Evolutionary conservation across 129 eudicot genomes (phyloP), one percentile per base, ranked within the genome.

Genomic region (Lactuca saligna): DNA sequence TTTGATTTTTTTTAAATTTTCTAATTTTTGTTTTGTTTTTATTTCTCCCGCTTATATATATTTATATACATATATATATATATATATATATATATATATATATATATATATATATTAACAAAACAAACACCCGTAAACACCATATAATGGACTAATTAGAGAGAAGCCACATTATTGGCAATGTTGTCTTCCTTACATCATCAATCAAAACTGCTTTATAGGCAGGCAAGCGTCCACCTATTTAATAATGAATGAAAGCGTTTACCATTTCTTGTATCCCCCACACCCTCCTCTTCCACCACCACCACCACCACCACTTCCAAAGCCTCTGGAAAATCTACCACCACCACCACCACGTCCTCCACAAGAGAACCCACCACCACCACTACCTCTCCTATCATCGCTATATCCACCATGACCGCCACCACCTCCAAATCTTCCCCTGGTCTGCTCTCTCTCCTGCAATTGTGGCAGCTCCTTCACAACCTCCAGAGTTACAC

Each of bases 401-500:
- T n/a, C n/a, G n/a, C n/a, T n/a, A n/a, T n/a, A n/a, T n/a, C 51
- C 51, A 3, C 88, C 80, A 62, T 80, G 61, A 7, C 88, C 72
- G 2, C 87, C 84, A 14, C 83, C 74, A 0, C 87, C 79, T 7
- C 85, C 85, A 76, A 72, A 88, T 57, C 96, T 83, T 29, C 85
- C 76, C 69, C 89, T 75, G 7, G 76, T 20, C 51, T 72, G 83
- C 50, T 85, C 96, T 72, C 81, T 85, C 61, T 87, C 96, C 73
- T 91, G 96, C 71, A 91, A 57, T 15, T 54, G 71, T 20, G 97
- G 97, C 74, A 87, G 82, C 61, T 82, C 78, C 68, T 75, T 88
- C 17, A 91, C 97, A 50, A 88, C 90, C 78, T 86, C 82, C 69
- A 91, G 68, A 65, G 79, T 91, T 69, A 85, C 88, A 62, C 85